Evolutionary conservation across 345 rosid species (phyloP).

Genomic region (Citrus reticulata): DNA sequence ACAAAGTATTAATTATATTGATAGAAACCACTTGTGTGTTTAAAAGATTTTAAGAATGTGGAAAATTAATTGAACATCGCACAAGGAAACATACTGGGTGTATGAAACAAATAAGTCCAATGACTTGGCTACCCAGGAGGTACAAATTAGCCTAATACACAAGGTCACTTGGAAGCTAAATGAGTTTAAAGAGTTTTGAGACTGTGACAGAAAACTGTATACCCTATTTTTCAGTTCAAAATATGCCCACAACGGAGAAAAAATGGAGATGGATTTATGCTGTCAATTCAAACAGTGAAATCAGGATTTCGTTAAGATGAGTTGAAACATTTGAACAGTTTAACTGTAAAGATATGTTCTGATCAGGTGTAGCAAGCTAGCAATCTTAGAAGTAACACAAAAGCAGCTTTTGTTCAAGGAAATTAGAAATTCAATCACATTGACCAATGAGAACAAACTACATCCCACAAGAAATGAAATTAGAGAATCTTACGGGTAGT

Average conservation of each 20-base stretch:
- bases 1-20: background rate
- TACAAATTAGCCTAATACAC: background rate
- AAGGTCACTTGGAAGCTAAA: background rate
- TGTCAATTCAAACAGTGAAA: background rate
- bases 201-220: background rate
- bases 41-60: background rate
- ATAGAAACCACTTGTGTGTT: background rate
- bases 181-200: background rate
- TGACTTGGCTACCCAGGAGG: background rate
- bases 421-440: background rate
- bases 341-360: background rate
- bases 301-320: background rate
- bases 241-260: background rate
- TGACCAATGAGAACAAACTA: background rate
- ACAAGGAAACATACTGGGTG: background rate
- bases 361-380: background rate
- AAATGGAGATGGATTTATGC: background rate
- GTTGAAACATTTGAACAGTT: background rate
- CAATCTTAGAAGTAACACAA: background rate
- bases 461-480: background rate
- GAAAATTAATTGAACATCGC: background rate
- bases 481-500: conserved; percentile 54
- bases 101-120: background rate
- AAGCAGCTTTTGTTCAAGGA: background rate
- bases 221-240: background rate